Conservation (phyloP, 176 grass and related monocot species). For the Alopecurus myosuroides region DNA sequence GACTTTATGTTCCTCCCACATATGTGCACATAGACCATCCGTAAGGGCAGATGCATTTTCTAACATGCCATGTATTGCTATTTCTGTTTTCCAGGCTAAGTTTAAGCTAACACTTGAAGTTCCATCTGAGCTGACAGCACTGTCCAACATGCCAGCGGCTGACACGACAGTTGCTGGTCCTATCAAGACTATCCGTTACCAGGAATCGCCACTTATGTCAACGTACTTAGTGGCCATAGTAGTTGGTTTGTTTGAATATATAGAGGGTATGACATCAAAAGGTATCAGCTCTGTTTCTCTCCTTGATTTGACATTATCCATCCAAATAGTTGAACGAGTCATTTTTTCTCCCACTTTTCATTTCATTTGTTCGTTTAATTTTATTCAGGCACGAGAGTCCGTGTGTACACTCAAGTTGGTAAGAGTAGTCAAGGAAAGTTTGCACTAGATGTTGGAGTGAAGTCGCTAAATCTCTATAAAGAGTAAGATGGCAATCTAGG, state of each 20-base stretch:
- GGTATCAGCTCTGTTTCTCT: conserved; percentile 36
- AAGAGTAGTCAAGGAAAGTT: conserved; percentile 73
- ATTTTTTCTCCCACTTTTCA: not conserved
- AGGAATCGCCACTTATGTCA: conserved; percentile 89
- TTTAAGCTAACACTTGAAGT: conserved; percentile 85
- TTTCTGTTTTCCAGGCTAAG: conserved; percentile 56
- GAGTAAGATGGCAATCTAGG: conserved; percentile 36
- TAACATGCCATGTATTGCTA: not conserved
- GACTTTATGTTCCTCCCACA: conserved; percentile 11
- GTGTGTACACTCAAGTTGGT: conserved; percentile 79
- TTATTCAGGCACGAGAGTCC: conserved; percentile 57
- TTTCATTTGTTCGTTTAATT: conserved; percentile 24
- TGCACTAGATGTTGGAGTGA: conserved; percentile 79
- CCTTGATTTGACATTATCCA: not conserved
- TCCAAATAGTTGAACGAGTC: not conserved
- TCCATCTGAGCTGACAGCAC: conserved; percentile 49
- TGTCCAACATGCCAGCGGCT: conserved; percentile 81
- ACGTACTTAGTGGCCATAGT: conserved; percentile 94
- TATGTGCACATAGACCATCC: not conserved
- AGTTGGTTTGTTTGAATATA: conserved; percentile 70
- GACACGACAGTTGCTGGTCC: conserved; percentile 33
- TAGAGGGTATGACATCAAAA: conserved; percentile 48
- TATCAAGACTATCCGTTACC: conserved; percentile 44
- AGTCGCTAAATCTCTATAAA: conserved; percentile 73
- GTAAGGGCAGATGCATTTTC: not conserved